These are phyloP conservation scores for Nicotiana tomentosiformis DNA, from an alignment of 257 asterid genomes.

Conservation along the genomic window DNA sequence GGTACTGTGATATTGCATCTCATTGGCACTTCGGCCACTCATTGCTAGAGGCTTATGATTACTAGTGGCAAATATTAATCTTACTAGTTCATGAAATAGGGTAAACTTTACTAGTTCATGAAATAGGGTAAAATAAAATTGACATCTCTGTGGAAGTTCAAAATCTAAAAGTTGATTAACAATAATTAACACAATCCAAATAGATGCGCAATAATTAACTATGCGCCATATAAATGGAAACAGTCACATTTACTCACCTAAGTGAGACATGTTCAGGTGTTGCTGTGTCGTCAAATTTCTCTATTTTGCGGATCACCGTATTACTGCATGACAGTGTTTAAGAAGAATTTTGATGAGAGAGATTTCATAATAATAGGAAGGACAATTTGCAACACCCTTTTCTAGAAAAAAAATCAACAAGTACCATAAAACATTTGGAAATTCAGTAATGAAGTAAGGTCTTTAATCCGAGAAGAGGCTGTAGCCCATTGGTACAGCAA, in stretches of 20 bases:
- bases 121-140: not conserved
- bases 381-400: not conserved
- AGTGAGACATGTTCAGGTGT: constrained; percentile 41
- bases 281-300: constrained; percentile 44
- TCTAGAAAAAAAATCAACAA: not conserved
- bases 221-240: not conserved
- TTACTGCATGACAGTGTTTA: constrained; percentile 32
- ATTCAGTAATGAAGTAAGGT: not conserved
- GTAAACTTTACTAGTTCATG: not conserved
- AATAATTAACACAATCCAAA: not conserved
- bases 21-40: not conserved
- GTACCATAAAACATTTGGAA: not conserved
- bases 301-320: constrained; percentile 63
- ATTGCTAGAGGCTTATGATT: not conserved
- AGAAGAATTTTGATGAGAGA: not conserved
- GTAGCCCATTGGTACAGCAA: no score
- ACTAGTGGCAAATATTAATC: not conserved
- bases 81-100: not conserved
- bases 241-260: constrained; percentile 37
- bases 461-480: no score
- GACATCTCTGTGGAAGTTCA: not conserved
- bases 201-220: not conserved
- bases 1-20: not conserved
- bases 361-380: not conserved
- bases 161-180: not conserved